Base-by-base conservation (phyloP, 2,329 filamentous ascomycete genomes). In the Ophiognomonia clavigignenti-juglandacearum region DNA sequence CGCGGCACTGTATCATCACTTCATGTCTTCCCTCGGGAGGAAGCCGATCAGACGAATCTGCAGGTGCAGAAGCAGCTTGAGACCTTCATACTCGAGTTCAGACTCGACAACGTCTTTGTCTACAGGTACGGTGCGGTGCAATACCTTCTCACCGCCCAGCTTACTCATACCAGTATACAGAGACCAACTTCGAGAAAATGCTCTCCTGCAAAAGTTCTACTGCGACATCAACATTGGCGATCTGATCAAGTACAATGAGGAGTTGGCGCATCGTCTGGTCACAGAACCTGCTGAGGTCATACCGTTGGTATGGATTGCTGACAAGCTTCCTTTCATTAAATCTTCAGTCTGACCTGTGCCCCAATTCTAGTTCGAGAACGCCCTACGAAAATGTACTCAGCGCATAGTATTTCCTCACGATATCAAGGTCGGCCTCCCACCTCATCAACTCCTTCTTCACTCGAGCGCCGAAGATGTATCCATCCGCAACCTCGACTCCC, bases 161-260 rank as follows among this genome's bases (percentile, higher is more conserved):
- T 24, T 16, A 22, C 35, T 39, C 5, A 45, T n/a, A 7, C 6
- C 14, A n/a, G 9, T 16, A 11, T 39, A 4, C 58, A 95, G 93
- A 78, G 92, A 97, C 61, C 93, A 97, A 69, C 80, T 98, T 50
- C 83, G 88, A 59, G 90, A 97, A 63, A 98, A 98, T 71, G 90
- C 93, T 7, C 78, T 97, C 1, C 76, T 96, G 35, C 93, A 96
- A 64, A 90, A 91, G 59, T 97, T 90, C 71, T 96, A 85, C 67
- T 96, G 93, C 72, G 92, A 98, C 65, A 81, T 98, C 63, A 91
- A 98, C 64, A 88, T 98, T 58, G 88, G 87, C 53, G 92, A 98
- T 64, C 73, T 98, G 50, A 97, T 97, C 65, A 93, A 86, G 52
- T 97, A 91, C 70, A 93, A 95, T 61, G 92, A 97, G 68, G 90